Conservation (phyloP, 805 yeast genomes). For the Lachancea mirantina region DNA sequence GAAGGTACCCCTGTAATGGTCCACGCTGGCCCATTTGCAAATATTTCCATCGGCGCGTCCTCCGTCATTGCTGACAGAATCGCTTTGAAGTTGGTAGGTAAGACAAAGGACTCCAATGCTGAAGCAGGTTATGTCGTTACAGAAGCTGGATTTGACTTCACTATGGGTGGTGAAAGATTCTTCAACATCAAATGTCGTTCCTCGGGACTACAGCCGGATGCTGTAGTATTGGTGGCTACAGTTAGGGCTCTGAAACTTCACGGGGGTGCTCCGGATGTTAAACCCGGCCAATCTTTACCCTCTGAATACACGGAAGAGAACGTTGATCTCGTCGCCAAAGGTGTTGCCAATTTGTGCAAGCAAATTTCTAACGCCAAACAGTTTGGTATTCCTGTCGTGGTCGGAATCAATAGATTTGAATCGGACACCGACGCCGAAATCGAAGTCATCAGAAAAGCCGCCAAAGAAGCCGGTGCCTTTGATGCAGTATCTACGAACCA, state of each 20-base stretch:
- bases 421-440: constrained; percentile 79
- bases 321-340: constrained; percentile 65
- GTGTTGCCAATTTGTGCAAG: constrained; percentile 83
- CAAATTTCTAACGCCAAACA: constrained; percentile 80
- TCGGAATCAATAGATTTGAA: constrained; percentile 84
- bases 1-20: constrained; percentile 98
- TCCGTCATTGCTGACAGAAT: constrained; percentile 89
- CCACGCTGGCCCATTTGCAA: constrained; percentile 98
- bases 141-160: constrained; percentile 97
- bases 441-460: constrained; percentile 68
- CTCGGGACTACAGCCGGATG: constrained; percentile 81
- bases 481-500: constrained; percentile 88
- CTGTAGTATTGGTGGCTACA: constrained; percentile 90
- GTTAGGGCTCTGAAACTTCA: constrained; percentile 94
- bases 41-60: constrained; percentile 93
- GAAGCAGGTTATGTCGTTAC: constrained; percentile 85
- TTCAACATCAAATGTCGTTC: constrained; percentile 92
- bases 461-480: constrained; percentile 85
- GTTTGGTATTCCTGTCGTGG: constrained; percentile 88
- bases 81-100: constrained; percentile 84
- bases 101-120: constrained; percentile 35
- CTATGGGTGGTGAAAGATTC: constrained; percentile 99
- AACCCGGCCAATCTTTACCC: constrained; percentile 86
- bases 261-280: constrained; percentile 96
- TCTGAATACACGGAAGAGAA: constrained; percentile 74